phyloP scores from a whole-genome alignment of 306 rosid genomes.

The Quercus ilex region DNA sequence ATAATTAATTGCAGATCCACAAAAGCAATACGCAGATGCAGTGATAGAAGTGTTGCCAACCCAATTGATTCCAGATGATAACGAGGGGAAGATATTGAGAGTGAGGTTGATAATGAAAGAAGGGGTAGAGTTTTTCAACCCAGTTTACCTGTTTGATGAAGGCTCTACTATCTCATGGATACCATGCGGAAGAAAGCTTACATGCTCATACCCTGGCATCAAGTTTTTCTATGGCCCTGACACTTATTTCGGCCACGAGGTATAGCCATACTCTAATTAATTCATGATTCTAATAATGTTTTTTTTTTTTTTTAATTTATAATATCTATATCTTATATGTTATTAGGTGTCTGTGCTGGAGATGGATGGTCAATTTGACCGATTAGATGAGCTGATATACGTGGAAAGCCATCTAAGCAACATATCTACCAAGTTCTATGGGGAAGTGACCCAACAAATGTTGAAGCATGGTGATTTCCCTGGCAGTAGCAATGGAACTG shows the following conservation, averaged over 20 bases:
- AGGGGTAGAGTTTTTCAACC: conserved; percentile 73
- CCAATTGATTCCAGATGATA: conserved; percentile 76
- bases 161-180: conserved; percentile 96
- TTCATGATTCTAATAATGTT: no score
- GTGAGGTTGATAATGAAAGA: conserved; percentile 93
- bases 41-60: conserved; percentile 98
- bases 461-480: conserved; percentile 97
- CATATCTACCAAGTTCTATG: conserved; percentile 87
- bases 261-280: conserved; percentile 5
- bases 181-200: conserved; percentile 98
- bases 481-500: conserved; percentile 95
- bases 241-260: conserved; percentile 72
- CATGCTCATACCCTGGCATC: conserved; percentile 99
- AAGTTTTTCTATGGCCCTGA: conserved; percentile 90
- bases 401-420: conserved; percentile 97
- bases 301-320: background rate
- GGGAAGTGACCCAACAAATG: conserved; percentile 98
- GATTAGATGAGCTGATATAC: conserved; percentile 91
- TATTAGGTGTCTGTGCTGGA: conserved; percentile 84
- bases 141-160: conserved; percentile 94
- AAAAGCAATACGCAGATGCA: conserved; percentile 95
- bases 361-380: conserved; percentile 99
- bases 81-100: conserved; percentile 88
- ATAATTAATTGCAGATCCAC: conserved; percentile 58
- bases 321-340: background rate